Conservation (phyloP, 257 asterid species). For the Lithospermum erythrorhizon region DNA sequence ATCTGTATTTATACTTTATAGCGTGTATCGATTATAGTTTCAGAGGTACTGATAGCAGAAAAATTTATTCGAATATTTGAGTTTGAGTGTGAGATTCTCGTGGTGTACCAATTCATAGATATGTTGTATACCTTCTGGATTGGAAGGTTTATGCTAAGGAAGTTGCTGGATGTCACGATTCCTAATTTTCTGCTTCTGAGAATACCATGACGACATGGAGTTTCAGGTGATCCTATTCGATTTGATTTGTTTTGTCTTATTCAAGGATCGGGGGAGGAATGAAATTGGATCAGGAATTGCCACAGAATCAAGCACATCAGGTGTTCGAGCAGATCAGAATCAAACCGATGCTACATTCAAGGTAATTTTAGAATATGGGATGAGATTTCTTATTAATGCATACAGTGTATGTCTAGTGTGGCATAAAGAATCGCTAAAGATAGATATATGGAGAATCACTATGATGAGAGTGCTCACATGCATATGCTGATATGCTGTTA, state of each 20-base stretch:
- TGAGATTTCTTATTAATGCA: neutral
- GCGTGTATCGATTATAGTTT: no score
- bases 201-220: neutral
- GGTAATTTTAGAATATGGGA: slow-evolving; percentile 5
- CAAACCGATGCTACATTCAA: slow-evolving; percentile 5
- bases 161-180: neutral
- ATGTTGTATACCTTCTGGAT: neutral
- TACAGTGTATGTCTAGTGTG: no score
- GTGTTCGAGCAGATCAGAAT: slow-evolving; percentile 2
- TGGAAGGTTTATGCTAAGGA: neutral
- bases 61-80: neutral
- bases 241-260: neutral
- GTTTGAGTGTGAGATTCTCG: neutral
- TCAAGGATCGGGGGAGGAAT: slow-evolving; percentile 1
- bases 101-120: neutral
- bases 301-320: neutral
- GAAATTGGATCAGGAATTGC: neutral
- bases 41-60: no score
- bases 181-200: neutral
- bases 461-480: neutral
- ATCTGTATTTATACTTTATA: no score
- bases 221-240: neutral
- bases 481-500: neutral
- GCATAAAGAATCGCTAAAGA: neutral
- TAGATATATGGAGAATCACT: neutral